phyloP scores from a whole-genome alignment of 73 alveolate species.

The Tetrahymena elliotti region DNA sequence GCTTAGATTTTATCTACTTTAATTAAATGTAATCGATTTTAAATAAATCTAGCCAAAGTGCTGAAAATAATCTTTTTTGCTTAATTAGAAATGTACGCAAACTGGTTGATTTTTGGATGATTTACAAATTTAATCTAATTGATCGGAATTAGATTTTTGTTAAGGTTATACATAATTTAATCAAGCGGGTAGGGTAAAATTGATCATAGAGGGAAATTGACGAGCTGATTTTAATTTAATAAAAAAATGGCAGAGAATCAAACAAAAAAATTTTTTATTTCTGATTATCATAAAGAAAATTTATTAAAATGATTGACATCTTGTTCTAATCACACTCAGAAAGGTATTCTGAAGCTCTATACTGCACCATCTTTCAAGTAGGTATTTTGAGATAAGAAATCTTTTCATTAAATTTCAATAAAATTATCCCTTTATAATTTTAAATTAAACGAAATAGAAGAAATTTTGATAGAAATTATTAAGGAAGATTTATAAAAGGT shows the following conservation, averaged over 20 bases:
- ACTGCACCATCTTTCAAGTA: neutral
- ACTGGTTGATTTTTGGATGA: neutral
- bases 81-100: neutral
- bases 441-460: neutral
- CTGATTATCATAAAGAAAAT: neutral
- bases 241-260: neutral
- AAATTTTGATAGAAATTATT: neutral
- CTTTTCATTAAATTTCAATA: neutral
- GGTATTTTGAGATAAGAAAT: neutral
- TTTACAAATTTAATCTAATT: neutral
- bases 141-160: neutral
- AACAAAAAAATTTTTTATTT: neutral
- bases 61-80: neutral
- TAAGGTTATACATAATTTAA: neutral
- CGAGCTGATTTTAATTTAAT: neutral
- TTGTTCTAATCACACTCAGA: neutral
- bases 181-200: neutral
- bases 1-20: neutral
- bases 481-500: neutral
- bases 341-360: neutral
- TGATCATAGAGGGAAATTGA: neutral
- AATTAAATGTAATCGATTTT: neutral
- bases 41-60: neutral
- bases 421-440: neutral
- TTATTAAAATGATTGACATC: neutral